phyloP scores from a whole-genome alignment of 2,329 filamentous ascomycete species.

The Ophiostoma populinum region DNA sequence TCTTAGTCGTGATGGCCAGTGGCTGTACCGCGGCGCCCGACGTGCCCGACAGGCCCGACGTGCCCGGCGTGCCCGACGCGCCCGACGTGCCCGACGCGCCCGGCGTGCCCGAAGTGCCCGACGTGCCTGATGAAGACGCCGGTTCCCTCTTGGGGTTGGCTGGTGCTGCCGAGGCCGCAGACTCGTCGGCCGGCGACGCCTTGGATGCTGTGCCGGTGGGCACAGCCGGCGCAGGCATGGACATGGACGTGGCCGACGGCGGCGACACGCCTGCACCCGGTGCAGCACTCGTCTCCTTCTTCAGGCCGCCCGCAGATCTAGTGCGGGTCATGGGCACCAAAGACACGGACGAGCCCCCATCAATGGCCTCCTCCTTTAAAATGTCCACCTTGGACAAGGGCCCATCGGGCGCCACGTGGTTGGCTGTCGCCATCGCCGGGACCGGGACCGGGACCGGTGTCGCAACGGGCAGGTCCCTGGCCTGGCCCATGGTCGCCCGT shows the following conservation, averaged over 20 bases:
- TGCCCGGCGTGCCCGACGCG: constrained; percentile 16
- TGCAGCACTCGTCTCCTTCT: constrained; percentile 12
- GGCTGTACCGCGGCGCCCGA: constrained; percentile 9
- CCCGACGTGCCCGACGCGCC: too few relatives aligned
- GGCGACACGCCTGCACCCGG: background rate
- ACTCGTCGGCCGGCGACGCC: too few relatives aligned
- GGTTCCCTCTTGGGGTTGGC: constrained; percentile 22
- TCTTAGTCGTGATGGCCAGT: constrained; percentile 38
- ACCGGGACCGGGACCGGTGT: constrained; percentile 1
- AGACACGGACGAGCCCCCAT: constrained; percentile 9
- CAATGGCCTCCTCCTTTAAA: constrained; percentile 13
- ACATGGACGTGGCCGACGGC: background rate
- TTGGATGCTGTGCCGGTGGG: too few relatives aligned
- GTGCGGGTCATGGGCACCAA: constrained; percentile 7
- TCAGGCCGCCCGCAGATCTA: constrained; percentile 5
- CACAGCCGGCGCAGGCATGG: too few relatives aligned
- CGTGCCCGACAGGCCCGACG: constrained; percentile 17
- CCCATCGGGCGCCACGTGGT: background rate
- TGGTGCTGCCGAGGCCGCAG: too few relatives aligned
- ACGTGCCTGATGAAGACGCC: too few relatives aligned
- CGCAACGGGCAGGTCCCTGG: too few relatives aligned
- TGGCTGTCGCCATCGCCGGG: background rate
- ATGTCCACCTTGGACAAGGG: constrained; percentile 19
- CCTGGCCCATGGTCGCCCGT: too few relatives aligned
- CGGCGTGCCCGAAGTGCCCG: too few relatives aligned